Conservation (phyloP, 306 rosid species). For the Carpinus viminea region DNA sequence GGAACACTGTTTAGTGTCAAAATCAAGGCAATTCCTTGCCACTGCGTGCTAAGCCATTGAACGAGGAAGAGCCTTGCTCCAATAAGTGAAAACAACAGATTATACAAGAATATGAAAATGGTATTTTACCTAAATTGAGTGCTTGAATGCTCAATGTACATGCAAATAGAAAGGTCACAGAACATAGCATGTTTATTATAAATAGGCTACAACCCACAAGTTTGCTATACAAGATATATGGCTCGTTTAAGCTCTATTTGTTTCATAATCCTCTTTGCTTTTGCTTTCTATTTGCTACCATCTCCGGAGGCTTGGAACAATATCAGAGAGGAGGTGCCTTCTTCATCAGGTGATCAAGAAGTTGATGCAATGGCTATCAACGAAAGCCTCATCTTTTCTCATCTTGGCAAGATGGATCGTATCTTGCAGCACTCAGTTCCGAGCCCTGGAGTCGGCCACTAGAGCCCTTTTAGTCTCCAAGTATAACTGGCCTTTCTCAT, state of each 20-base stretch:
- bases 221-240: slow-evolving; percentile 3
- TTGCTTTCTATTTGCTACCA: slow-evolving; percentile 7
- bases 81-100: background rate
- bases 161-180: background rate
- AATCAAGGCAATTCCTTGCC: slow-evolving; percentile 24
- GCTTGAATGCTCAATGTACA: background rate
- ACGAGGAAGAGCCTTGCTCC: background rate
- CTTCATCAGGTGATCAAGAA: background rate
- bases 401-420: slow-evolving; percentile 3
- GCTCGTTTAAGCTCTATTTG: slow-evolving; percentile 29
- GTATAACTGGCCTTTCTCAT: background rate
- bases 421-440: slow-evolving; percentile 9
- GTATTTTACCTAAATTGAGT: slow-evolving; percentile 1
- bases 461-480: background rate
- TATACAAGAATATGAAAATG: background rate
- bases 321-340: background rate
- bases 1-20: too few species aligned
- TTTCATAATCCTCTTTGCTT: slow-evolving; percentile 28
- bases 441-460: slow-evolving; percentile 35
- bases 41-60: slow-evolving; percentile 10
- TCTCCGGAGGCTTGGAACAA: slow-evolving; percentile 29
- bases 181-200: slow-evolving; percentile 16
- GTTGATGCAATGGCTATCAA: background rate
- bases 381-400: background rate
- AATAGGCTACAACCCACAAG: slow-evolving; percentile 23